Evolutionary conservation across 192 early-diverging fungal species (phyloP), one percentile per base, ranked within the genome.

Genomic region (Backusella australiensis): DNA sequence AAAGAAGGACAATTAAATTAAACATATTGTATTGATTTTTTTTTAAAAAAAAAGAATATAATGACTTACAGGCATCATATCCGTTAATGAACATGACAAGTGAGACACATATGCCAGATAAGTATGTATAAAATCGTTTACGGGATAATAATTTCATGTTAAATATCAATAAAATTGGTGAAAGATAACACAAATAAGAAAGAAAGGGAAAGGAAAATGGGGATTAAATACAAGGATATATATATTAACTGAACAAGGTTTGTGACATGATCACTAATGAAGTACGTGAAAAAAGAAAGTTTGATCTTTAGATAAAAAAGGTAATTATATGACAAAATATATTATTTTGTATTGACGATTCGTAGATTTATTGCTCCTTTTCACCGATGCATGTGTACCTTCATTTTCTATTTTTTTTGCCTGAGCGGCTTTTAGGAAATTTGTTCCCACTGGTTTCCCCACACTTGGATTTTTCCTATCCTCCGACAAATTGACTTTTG

Each of bases 51-150:
- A 39, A 6, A 44, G 14, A 44, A 44, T 49, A 0, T 5, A 23
- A 9, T 9, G n/a, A 67, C 67, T 76, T 69, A 76, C 75, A 68
- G 12, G 76, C 76, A 72, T 77, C 76, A 36, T 77, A 77, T 34
- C 76, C 76, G 12, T 77, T 72, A 19, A 77, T 77, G 56, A 77
- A 77, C 76, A 77, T 77, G 59, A 49, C 36, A 29, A 77, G 76
- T 65, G 76, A 46, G 34, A 67, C 67, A 23, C 41, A 49, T 23
- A 76, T 35, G 15, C 66, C 67, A 53, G 42, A 76, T 34, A 52
- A 17, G n/a, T 76, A 76, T 41, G 66, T 69, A 49, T 68, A 68
- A 6, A 76, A 34, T 53, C 75, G 44, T 34, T 76, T 67, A 26
- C 23, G 21, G 56, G 56, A 29, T 63, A 63, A 14, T 63, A 63